These are phyloP conservation scores for Didymella keratinophila DNA, from an alignment of 2,329 filamentous ascomycete species.

Conservation along the genomic window DNA sequence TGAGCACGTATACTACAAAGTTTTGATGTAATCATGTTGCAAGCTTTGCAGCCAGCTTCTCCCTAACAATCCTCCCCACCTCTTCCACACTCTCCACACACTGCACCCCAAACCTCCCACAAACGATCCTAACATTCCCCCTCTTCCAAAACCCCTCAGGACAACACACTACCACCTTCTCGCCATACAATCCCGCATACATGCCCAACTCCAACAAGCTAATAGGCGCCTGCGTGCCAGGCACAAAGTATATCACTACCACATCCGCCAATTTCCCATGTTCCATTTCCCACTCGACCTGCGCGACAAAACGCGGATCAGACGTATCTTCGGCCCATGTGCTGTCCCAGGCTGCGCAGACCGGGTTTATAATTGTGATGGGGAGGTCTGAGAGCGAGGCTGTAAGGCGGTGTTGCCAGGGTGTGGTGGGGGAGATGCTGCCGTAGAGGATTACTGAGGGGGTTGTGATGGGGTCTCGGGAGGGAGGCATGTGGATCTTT, in stretches of 20 bases:
- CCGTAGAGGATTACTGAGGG: constrained; percentile 66
- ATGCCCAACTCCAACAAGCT: constrained; percentile 69
- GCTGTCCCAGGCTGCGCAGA: constrained; percentile 65
- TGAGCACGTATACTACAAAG: too few relatives aligned
- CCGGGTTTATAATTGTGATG: constrained; percentile 65
- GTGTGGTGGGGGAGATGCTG: constrained; percentile 53
- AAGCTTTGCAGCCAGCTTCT: constrained; percentile 25
- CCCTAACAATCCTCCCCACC: constrained; percentile 47
- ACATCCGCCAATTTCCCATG: constrained; percentile 63
- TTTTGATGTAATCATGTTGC: too few relatives aligned
- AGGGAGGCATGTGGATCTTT: constrained; percentile 35
- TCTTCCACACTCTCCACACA: constrained; percentile 55
- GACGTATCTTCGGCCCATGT: constrained; percentile 64
- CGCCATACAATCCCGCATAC: constrained; percentile 44
- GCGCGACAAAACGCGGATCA: constrained; percentile 61
- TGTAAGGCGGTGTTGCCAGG: constrained; percentile 62
- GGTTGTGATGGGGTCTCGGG: constrained; percentile 22
- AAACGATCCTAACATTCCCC: constrained; percentile 68
- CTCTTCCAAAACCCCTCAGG: constrained; percentile 64
- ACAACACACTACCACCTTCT: constrained; percentile 62
- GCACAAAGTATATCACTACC: constrained; percentile 65
- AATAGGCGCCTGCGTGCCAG: constrained; percentile 61
- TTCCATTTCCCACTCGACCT: constrained; percentile 69
- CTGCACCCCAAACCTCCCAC: constrained; percentile 55
- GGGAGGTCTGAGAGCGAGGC: constrained; percentile 51